Conservation (phyloP, 306 rosid genomes). For the Lagenaria siceraria region DNA sequence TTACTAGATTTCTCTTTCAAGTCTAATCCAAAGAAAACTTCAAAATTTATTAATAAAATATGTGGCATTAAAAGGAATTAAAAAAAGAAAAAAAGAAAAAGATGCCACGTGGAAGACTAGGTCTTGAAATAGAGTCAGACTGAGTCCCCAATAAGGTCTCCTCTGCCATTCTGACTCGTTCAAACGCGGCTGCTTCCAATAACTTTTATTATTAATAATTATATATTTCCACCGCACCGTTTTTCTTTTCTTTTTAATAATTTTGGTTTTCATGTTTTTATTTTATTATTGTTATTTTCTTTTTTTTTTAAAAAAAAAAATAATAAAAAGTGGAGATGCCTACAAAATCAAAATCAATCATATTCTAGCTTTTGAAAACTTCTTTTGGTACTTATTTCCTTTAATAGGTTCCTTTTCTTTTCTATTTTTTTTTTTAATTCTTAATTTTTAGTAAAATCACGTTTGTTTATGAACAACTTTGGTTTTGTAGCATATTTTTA, state of each 20-base stretch:
- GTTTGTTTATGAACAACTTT: neutral
- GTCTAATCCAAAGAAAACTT: neutral
- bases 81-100: neutral
- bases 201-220: neutral
- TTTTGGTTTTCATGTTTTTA: neutral
- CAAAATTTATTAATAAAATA: too few species aligned
- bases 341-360: slow-evolving; percentile 3
- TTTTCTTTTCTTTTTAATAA: neutral
- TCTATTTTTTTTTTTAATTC: neutral
- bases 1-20: neutral
- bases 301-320: too few species aligned
- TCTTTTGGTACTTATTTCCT: neutral
- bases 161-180: neutral
- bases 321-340: neutral
- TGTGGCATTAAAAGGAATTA: neutral
- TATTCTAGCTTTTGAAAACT: neutral
- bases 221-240: neutral
- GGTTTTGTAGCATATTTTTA: neutral
- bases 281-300: neutral
- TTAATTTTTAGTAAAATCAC: neutral
- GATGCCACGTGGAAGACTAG: neutral
- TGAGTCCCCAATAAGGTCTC: neutral
- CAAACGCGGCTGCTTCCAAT: slow-evolving; percentile 1
- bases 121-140: neutral
- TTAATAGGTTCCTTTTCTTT: neutral